Evolutionary conservation across 1,284 basidiomycete genomes (phyloP).

Genomic region (Phenoliferia sp.): DNA sequence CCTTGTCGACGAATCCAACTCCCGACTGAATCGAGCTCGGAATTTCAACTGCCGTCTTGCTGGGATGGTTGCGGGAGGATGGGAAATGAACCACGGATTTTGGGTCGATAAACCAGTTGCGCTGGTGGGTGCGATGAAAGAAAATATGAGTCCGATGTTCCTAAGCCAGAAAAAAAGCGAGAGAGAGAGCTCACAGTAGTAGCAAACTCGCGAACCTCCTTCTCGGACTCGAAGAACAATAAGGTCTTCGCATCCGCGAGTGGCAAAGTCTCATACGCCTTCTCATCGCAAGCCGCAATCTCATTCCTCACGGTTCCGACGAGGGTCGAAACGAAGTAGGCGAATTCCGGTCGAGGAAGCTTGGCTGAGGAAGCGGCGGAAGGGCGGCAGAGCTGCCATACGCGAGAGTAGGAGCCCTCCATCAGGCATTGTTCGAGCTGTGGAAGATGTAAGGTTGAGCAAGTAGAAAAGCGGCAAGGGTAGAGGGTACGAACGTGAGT

Average conservation of each 20-base stretch:
- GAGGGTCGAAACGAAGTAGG: slow-evolving; percentile 80
- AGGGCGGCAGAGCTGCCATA: slow-evolving; percentile 82
- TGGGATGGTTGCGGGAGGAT: slow-evolving; percentile 11
- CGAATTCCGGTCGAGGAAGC: slow-evolving; percentile 63
- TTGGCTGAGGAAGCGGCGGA: slow-evolving; percentile 16
- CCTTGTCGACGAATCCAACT: slow-evolving; percentile 57
- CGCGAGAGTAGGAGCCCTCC: slow-evolving; percentile 97
- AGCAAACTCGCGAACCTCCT: slow-evolving; percentile 71
- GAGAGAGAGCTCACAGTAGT: slow-evolving; percentile 48
- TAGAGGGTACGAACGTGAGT: slow-evolving; percentile 15
- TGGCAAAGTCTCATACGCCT: slow-evolving; percentile 80
- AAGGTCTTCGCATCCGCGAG: slow-evolving; percentile 81
- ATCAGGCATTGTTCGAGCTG: slow-evolving; percentile 85
- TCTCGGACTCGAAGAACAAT: slow-evolving; percentile 75
- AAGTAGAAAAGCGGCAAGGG: no score
- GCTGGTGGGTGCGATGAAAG: slow-evolving; percentile 23
- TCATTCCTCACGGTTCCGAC: slow-evolving; percentile 93
- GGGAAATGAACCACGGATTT: slow-evolving; percentile 41
- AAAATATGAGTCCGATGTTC: no score
- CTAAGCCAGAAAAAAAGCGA: neutral
- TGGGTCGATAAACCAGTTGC: slow-evolving; percentile 44
- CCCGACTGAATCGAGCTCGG: slow-evolving; percentile 11
- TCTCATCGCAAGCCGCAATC: slow-evolving; percentile 87
- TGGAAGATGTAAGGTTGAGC: neutral
- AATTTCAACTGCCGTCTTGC: slow-evolving; percentile 8